A percentile compares a stretch with the other conserved stretches of the same genome.
Evolutionary conservation across 2,329 filamentous ascomycete genomes (phyloP).

Genomic region (Cytospora mali): DNA sequence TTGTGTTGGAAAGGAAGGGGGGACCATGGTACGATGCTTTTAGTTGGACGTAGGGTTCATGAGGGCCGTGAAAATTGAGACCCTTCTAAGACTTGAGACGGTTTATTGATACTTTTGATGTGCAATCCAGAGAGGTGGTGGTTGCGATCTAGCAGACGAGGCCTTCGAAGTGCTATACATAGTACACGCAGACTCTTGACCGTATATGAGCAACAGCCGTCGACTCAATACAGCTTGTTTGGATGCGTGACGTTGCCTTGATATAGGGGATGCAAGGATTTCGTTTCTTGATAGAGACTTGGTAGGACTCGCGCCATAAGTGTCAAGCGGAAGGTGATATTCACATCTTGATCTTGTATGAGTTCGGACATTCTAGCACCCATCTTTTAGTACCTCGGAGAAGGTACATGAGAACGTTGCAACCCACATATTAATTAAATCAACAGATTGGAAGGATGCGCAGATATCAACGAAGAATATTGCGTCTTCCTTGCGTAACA

Average conservation of each 20-base stretch:
- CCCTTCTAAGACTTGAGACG: not conserved
- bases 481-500: not conserved
- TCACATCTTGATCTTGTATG: not conserved
- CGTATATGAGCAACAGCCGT: too few species aligned
- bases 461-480: not conserved
- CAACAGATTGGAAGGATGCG: not conserved
- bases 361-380: not conserved
- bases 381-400: not conserved
- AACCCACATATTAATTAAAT: not conserved
- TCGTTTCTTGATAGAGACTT: too few species aligned
- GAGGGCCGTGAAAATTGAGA: not conserved
- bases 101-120: too few species aligned
- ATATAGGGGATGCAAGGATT: too few species aligned
- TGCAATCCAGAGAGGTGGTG: too few species aligned
- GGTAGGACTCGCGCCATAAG: too few species aligned
- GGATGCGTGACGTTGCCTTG: too few species aligned
- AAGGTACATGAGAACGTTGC: not conserved
- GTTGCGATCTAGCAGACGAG: not conserved
- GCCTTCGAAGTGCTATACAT: too few species aligned
- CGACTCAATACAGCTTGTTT: too few species aligned
- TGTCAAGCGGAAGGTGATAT: not conserved
- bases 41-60: too few species aligned
- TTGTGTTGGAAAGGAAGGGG: not conserved
- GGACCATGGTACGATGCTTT: too few species aligned
- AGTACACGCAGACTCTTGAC: too few species aligned